Conservation (phyloP, 1,284 basidiomycete genomes). For the Cerrena zonata region DNA sequence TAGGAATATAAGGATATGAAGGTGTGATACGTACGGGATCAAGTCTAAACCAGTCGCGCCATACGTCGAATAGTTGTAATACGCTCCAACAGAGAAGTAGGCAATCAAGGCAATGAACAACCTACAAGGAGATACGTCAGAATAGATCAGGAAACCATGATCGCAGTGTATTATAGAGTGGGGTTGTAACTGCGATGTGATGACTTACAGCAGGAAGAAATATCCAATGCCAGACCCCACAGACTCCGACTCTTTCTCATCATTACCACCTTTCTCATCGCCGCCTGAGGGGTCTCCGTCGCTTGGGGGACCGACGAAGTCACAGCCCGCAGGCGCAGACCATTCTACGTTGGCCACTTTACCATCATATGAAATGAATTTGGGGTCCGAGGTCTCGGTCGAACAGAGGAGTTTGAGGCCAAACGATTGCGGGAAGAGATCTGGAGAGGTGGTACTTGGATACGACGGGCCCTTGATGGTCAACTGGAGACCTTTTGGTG, state of each 20-base stretch:
- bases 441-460: slow-evolving; percentile 36
- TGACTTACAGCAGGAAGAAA: slow-evolving; percentile 75
- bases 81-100: slow-evolving; percentile 72
- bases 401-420: slow-evolving; percentile 55
- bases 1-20: no score
- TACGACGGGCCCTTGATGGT: slow-evolving; percentile 58
- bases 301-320: slow-evolving; percentile 26
- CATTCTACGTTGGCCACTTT: slow-evolving; percentile 53
- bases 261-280: slow-evolving; percentile 4
- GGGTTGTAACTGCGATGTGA: no score
- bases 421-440: slow-evolving; percentile 47
- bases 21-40: slow-evolving; percentile 62
- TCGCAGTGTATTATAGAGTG: no score
- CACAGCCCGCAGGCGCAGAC: slow-evolving; percentile 50
- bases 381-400: slow-evolving; percentile 37
- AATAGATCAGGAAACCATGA: slow-evolving; percentile 1
- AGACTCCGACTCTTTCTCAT: slow-evolving; percentile 30
- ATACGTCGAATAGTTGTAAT: slow-evolving; percentile 79
- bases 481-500: slow-evolving; percentile 54
- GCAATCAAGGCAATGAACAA: slow-evolving; percentile 57
- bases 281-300: neutral
- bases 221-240: slow-evolving; percentile 75
- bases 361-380: slow-evolving; percentile 57
- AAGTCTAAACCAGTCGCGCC: slow-evolving; percentile 74
- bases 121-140: slow-evolving; percentile 37